These are phyloP conservation scores for Sugiyamaella chiloensis DNA, from an alignment of 805 yeast genomes.

Conservation along the genomic window DNA sequence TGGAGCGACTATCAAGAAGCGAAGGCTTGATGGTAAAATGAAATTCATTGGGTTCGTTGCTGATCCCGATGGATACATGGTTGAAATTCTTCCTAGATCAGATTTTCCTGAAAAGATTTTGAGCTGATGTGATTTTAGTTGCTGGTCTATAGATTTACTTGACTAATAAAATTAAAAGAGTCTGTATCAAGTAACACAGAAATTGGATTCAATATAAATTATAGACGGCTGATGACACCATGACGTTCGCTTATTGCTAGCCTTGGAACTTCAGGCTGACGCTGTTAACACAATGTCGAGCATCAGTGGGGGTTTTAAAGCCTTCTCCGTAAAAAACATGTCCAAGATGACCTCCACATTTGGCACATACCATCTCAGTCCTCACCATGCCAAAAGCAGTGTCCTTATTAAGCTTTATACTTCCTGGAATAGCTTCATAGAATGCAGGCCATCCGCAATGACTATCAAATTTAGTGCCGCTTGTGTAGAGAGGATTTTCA, in stretches of 20 bases:
- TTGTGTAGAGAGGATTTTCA: constrained; percentile 69
- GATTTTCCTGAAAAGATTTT: constrained; percentile 27
- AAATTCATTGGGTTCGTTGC: constrained; percentile 72
- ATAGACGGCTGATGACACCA: background rate
- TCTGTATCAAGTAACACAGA: too few relatives aligned
- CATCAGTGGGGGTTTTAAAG: constrained; percentile 80
- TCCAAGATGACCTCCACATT: constrained; percentile 93
- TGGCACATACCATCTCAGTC: constrained; percentile 82
- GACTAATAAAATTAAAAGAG: too few relatives aligned
- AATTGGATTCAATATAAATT: too few relatives aligned
- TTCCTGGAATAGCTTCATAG: constrained; percentile 81
- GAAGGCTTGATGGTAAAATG: constrained; percentile 41
- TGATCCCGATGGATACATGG: constrained; percentile 89
- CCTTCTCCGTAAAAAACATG: constrained; percentile 96
- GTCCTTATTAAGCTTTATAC: constrained; percentile 64
- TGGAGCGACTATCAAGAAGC: constrained; percentile 48
- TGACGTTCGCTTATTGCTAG: too few relatives aligned
- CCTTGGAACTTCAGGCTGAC: constrained; percentile 69
- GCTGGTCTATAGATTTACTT: too few relatives aligned
- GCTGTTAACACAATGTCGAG: constrained; percentile 93
- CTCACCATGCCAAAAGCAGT: constrained; percentile 70
- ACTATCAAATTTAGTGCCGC: constrained; percentile 78
- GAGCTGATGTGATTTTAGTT: background rate
- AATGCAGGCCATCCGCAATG: constrained; percentile 99
- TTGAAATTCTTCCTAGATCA: constrained; percentile 61